phyloP scores from a whole-genome alignment of 2,329 filamentous ascomycete genomes.

The Pseudogymnoascus sp. region DNA sequence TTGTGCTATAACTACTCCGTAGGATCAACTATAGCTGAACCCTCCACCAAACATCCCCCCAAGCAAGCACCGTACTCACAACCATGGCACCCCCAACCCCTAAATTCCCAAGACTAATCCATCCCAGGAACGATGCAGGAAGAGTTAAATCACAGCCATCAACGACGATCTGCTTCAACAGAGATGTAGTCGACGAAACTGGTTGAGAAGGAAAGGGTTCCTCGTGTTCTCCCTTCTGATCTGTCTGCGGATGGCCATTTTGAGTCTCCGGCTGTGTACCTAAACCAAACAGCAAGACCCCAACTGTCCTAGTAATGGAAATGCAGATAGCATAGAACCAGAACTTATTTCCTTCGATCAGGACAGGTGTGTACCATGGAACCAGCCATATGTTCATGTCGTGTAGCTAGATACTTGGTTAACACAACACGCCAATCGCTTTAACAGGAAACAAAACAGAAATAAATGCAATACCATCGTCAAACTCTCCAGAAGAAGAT shows the following conservation, averaged over 20 bases:
- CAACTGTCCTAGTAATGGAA: conserved; percentile 9
- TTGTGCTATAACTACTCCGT: not conserved
- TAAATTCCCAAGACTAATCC: not conserved
- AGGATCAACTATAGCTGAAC: not conserved
- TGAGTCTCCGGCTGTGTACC: not conserved
- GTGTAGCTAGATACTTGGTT: conserved; percentile 3
- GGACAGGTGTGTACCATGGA: conserved; percentile 11
- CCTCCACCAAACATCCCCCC: not conserved
- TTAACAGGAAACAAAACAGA: not conserved
- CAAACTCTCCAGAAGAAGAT: conserved; percentile 2
- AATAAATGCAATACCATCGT: not conserved
- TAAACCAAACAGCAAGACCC: not conserved
- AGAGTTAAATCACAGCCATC: conserved; percentile 11
- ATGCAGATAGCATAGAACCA: conserved; percentile 12
- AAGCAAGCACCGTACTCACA: conserved; percentile 9
- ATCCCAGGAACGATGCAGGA: conserved; percentile 11
- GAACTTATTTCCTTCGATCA: conserved; percentile 12
- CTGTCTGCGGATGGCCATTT: not conserved
- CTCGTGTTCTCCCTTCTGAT: not conserved
- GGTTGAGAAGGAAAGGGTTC: not conserved
- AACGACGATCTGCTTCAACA: not conserved
- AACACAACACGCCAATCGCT: not conserved
- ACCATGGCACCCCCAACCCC: conserved; percentile 11
- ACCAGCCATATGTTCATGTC: conserved; percentile 14
- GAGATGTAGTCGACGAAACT: not conserved